phyloP scores from a whole-genome alignment of 192 early-diverging fungal species.

The Endogone sp. region DNA sequence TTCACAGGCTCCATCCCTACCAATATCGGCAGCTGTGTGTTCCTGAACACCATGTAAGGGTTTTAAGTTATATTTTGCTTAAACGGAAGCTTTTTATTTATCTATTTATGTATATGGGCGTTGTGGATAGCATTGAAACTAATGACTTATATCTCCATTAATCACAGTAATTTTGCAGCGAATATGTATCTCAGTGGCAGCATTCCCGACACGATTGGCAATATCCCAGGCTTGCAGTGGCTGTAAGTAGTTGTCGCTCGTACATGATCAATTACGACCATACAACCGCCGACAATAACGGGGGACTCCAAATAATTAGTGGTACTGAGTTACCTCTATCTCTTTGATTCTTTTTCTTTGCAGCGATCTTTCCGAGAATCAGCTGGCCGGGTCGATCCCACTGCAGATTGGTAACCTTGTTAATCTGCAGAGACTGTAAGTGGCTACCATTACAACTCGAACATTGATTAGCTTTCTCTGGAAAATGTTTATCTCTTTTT shows the following conservation, averaged over 20 bases:
- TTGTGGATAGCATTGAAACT: no score
- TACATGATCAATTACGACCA: background rate
- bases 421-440: constrained; percentile 25
- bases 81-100: background rate
- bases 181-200: constrained; percentile 16
- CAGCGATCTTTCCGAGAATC: constrained; percentile 30
- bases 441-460: no score
- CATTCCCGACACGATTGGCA: constrained; percentile 19
- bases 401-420: constrained; percentile 12
- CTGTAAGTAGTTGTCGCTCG: constrained; percentile 8
- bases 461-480: background rate
- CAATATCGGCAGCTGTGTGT: background rate
- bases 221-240: constrained; percentile 8
- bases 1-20: constrained; percentile 10
- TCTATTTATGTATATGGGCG: no score
- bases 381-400: constrained; percentile 19
- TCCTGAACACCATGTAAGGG: background rate
- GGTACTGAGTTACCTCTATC: no score
- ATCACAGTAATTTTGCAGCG: background rate
- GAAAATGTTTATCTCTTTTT: background rate
- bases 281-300: background rate
- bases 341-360: no score
- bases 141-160: background rate
- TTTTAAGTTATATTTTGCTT: background rate
- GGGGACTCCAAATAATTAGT: no score